Conservation (phyloP, 2,329 filamentous ascomycete genomes). For the Dactylellina drechsleri region DNA sequence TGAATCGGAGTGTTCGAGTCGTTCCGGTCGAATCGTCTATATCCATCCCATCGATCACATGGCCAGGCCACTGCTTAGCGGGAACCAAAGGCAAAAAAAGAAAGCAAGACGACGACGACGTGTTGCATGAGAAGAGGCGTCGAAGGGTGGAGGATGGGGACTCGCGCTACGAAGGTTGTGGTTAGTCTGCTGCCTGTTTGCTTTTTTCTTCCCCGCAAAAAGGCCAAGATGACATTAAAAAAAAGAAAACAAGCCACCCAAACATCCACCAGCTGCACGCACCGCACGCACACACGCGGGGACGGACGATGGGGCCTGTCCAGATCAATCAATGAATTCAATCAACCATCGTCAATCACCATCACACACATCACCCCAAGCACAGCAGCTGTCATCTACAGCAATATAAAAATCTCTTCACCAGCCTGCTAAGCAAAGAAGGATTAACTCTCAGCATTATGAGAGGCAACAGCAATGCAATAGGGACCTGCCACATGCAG, state of each 20-base stretch:
- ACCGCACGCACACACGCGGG: background rate
- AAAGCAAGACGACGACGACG: conserved; percentile 5
- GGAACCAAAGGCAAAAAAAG: background rate
- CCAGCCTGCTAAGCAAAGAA: too few species aligned
- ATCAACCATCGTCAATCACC: background rate
- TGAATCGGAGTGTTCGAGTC: conserved; percentile 22
- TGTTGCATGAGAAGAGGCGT: conserved; percentile 2
- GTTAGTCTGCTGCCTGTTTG: conserved; percentile 8
- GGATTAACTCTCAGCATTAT: background rate
- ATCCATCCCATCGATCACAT: conserved; percentile 40
- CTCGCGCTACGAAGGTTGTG: background rate
- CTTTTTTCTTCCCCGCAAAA: conserved; percentile 54
- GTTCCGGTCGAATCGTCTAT: conserved; percentile 14
- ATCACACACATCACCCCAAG: conserved; percentile 10
- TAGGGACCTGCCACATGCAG: conserved; percentile 2
- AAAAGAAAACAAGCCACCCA: conserved; percentile 35
- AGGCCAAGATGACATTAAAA: conserved; percentile 37
- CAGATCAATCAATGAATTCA: too few species aligned
- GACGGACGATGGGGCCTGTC: too few species aligned
- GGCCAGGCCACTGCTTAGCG: conserved; percentile 9
- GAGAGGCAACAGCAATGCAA: background rate
- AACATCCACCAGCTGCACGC: background rate
- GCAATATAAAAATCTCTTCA: conserved; percentile 5
- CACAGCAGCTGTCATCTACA: conserved; percentile 29
- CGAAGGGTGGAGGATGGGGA: conserved; percentile 2